Evolutionary conservation across 352 stramenopile species (phyloP).

Genomic region (Phytophthora litchii): DNA sequence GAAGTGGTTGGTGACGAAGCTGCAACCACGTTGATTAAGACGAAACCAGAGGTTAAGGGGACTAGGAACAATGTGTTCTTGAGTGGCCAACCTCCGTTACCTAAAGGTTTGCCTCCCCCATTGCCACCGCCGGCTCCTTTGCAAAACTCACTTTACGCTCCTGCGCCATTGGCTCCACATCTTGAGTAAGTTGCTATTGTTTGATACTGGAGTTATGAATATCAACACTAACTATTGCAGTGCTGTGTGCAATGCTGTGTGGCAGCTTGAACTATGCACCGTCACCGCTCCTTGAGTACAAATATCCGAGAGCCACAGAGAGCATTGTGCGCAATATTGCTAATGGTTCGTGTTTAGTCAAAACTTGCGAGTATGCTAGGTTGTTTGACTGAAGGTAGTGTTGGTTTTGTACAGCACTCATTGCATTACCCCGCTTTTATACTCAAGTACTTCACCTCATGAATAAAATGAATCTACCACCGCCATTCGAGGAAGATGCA

Average conservation of each 20-base stretch:
- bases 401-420: constrained; percentile 54
- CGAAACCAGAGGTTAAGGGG: constrained; percentile 6
- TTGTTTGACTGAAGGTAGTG: constrained; percentile 5
- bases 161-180: constrained; percentile 69
- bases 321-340: constrained; percentile 86
- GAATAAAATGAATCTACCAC: constrained; percentile 93
- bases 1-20: constrained; percentile 27
- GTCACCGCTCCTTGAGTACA: constrained; percentile 86
- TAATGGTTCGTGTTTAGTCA: constrained; percentile 59
- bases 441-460: constrained; percentile 92
- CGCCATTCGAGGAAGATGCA: constrained; percentile 71
- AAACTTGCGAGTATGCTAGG: not conserved
- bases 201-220: not conserved
- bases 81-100: constrained; percentile 32
- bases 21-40: constrained; percentile 12
- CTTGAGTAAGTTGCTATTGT: constrained; percentile 51
- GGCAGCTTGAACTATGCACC: constrained; percentile 83
- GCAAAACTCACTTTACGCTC: constrained; percentile 27
- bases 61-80: not conserved
- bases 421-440: constrained; percentile 88
- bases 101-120: constrained; percentile 39
- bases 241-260: not conserved
- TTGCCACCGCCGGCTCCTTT: constrained; percentile 25
- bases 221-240: constrained; percentile 4
- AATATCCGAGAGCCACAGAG: constrained; percentile 82